Conservation (phyloP, 2,329 filamentous ascomycete genomes). For the Chaetomiaceae sp. region DNA sequence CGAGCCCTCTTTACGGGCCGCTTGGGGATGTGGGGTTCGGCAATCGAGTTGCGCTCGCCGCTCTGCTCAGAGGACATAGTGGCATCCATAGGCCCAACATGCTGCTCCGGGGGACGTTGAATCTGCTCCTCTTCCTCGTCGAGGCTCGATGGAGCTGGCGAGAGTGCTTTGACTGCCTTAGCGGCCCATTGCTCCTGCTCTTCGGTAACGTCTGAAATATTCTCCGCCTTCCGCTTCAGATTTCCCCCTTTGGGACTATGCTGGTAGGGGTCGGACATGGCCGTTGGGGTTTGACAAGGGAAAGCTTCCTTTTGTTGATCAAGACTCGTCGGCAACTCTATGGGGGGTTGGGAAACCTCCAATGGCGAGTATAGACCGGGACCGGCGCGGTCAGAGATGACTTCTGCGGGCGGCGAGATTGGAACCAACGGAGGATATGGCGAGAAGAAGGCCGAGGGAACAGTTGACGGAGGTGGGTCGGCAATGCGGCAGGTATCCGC, state of each 20-base stretch:
- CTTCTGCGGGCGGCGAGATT: background rate
- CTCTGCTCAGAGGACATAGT: no score
- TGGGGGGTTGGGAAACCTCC: background rate
- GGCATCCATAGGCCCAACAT: background rate
- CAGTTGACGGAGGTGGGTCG: no score
- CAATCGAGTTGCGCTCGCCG: background rate
- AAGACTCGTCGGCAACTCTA: background rate
- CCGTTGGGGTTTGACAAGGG: slow-evolving; percentile 18
- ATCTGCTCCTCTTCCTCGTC: background rate
- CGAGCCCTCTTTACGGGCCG: slow-evolving; percentile 31
- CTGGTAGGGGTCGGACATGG: slow-evolving; percentile 19
- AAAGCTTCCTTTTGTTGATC: background rate
- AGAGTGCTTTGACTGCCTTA: background rate
- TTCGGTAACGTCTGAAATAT: slow-evolving; percentile 27
- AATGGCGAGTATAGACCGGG: background rate
- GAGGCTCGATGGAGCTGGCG: background rate
- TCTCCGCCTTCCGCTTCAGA: slow-evolving; percentile 33
- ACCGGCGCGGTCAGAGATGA: background rate
- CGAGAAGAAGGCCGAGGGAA: background rate
- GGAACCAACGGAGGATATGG: no score
- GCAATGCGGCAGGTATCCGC: background rate
- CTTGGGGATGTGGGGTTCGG: background rate
- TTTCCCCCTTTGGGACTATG: background rate
- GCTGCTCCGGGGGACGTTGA: background rate
- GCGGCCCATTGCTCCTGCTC: slow-evolving; percentile 22